These are phyloP conservation scores for Bremia lactucae DNA, from an alignment of 352 stramenopile genomes.

Conservation along the genomic window DNA sequence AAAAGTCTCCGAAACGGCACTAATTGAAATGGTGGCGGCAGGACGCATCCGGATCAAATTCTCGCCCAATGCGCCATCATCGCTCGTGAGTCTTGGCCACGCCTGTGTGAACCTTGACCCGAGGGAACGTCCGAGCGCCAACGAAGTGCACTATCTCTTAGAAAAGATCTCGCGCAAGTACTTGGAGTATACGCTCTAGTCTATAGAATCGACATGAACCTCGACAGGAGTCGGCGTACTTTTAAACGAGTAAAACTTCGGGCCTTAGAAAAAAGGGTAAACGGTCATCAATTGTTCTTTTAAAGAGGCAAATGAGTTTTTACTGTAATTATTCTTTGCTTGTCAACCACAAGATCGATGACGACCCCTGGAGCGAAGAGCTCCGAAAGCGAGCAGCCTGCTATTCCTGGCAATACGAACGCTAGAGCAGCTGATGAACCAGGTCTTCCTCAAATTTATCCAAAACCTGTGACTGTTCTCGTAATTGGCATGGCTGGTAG, in stretches of 20 bases:
- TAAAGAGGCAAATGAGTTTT: no score
- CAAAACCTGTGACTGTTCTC: conserved; percentile 64
- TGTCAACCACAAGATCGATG: conserved; percentile 16
- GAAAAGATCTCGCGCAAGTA: conserved; percentile 22
- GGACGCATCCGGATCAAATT: conserved; percentile 23
- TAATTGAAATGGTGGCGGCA: conserved; percentile 31
- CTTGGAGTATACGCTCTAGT: conserved; percentile 24
- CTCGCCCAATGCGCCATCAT: conserved; percentile 7
- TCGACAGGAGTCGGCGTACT: conserved; percentile 6
- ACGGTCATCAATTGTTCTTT: no score
- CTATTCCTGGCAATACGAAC: conserved; percentile 10
- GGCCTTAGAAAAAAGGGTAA: no score
- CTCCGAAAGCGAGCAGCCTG: conserved; percentile 7
- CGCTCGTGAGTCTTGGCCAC: conserved; percentile 5
- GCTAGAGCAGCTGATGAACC: conserved; percentile 12
- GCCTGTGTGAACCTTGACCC: conserved; percentile 18
- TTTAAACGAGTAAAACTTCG: no score
- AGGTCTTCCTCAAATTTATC: conserved; percentile 39
- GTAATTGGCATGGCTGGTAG: conserved; percentile 95
- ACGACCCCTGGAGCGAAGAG: conserved; percentile 8
- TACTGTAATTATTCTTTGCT: no score
- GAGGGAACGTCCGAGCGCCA: conserved; percentile 10
- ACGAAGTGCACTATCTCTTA: conserved; percentile 22
- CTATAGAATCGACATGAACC: not conserved
- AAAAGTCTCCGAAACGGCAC: conserved; percentile 13